phyloP scores from a whole-genome alignment of 805 yeast species.

The Kurtzmaniella fragi region DNA sequence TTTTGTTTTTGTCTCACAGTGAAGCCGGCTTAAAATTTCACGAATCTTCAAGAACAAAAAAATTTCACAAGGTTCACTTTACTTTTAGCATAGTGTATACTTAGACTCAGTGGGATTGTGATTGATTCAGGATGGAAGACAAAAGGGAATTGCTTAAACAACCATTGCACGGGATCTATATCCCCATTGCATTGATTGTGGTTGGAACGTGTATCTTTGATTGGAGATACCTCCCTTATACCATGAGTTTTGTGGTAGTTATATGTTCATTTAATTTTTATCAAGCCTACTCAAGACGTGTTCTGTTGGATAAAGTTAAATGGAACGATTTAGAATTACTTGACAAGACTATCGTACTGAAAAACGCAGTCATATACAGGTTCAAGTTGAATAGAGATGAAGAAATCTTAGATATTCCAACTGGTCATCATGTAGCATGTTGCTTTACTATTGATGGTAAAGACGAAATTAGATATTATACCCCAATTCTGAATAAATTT shows the following conservation, averaged over 20 bases:
- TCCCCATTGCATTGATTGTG: constrained; percentile 58
- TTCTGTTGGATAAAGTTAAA: constrained; percentile 43
- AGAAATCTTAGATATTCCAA: constrained; percentile 61
- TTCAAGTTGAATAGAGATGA: constrained; percentile 58
- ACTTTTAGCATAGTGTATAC: constrained; percentile 2
- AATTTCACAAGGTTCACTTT: background rate
- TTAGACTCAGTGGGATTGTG: background rate
- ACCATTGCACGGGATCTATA: constrained; percentile 72
- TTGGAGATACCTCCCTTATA: constrained; percentile 44
- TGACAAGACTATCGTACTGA: constrained; percentile 70
- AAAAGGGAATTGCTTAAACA: constrained; percentile 55
- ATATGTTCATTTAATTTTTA: constrained; percentile 30
- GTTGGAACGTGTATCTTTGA: constrained; percentile 57
- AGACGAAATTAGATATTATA: constrained; percentile 61
- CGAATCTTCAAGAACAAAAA: background rate
- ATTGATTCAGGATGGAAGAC: constrained; percentile 24
- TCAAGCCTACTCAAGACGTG: constrained; percentile 38
- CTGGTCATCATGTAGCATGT: constrained; percentile 73
- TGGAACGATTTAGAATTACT: constrained; percentile 66
- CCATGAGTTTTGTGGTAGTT: constrained; percentile 28
- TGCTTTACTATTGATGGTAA: constrained; percentile 44
- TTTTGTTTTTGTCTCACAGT: background rate
- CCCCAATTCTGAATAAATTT: constrained; percentile 67
- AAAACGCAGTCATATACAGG: constrained; percentile 68
- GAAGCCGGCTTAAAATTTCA: background rate